Percentiles rank a stretch among this genome's conserved stretches.
These are phyloP conservation scores for Cladorrhinum sp. DNA, from an alignment of 2,329 filamentous ascomycete genomes.

Conservation along the genomic window DNA sequence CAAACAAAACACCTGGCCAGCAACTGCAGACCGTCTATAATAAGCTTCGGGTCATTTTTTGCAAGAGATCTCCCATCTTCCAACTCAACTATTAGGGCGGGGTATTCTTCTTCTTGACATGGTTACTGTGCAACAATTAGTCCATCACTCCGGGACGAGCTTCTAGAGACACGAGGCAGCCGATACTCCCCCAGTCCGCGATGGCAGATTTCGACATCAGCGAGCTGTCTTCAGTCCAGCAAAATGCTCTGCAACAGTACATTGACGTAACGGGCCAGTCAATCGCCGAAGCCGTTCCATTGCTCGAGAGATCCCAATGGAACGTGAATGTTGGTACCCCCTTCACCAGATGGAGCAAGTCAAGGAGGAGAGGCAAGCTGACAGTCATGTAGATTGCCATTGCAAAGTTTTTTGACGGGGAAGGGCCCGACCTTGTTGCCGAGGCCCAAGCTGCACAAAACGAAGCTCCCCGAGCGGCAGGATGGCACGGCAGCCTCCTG, in stretches of 20 bases:
- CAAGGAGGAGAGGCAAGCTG: not conserved
- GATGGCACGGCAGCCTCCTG: constrained; percentile 69
- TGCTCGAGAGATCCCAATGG: constrained; percentile 88
- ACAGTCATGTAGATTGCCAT: constrained; percentile 71
- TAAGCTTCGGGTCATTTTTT: not conserved
- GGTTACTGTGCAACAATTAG: not conserved
- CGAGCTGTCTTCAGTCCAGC: constrained; percentile 73
- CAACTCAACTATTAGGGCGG: not conserved
- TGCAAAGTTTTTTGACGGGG: constrained; percentile 95
- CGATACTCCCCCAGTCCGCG: not conserved
- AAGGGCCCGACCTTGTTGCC: constrained; percentile 76
- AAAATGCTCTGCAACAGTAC: constrained; percentile 82
- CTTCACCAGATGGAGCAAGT: not conserved
- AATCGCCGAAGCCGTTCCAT: constrained; percentile 67
- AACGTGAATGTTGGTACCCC: constrained; percentile 71
- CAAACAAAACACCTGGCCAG: not conserved
- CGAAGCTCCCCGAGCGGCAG: constrained; percentile 56
- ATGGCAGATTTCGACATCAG: constrained; percentile 59
- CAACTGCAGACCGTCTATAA: not conserved
- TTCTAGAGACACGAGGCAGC: constrained; percentile 9
- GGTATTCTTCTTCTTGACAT: not conserved
- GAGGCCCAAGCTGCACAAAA: constrained; percentile 67
- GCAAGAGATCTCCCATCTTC: not conserved
- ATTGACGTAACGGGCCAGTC: constrained; percentile 85
- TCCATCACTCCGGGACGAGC: not conserved